These are phyloP conservation scores for Zasmidium citrigriseum DNA, from an alignment of 2,329 filamentous ascomycete species.

Conservation along the genomic window DNA sequence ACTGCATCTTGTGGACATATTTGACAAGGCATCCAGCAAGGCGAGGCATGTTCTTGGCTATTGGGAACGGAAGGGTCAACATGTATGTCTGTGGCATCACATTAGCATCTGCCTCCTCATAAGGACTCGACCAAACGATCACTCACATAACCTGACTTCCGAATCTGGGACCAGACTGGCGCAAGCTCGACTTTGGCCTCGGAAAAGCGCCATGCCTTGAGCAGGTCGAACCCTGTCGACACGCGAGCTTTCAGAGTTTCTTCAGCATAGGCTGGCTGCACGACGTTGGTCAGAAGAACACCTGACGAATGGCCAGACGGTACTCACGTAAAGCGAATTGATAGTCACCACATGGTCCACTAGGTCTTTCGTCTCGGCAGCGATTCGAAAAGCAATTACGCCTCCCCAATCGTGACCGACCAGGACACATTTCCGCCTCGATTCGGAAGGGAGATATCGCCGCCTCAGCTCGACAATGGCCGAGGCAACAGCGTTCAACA, in stretches of 20 bases:
- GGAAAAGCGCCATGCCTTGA: conserved; percentile 10
- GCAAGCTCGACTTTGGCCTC: conserved; percentile 7
- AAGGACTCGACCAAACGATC: background rate
- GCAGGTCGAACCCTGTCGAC: conserved; percentile 4
- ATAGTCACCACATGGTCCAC: conserved; percentile 58
- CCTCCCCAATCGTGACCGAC: conserved; percentile 51
- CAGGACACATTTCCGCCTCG: conserved; percentile 40
- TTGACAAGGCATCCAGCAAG: conserved; percentile 49
- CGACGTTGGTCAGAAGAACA: background rate
- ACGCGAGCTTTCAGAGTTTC: conserved; percentile 13
- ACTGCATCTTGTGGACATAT: conserved; percentile 27
- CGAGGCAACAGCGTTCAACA: conserved; percentile 56
- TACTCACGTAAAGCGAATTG: conserved; percentile 56
- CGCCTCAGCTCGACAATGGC: conserved; percentile 55
- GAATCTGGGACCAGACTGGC: conserved; percentile 50
- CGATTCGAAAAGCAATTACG: conserved; percentile 55
- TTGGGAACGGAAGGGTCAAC: conserved; percentile 20
- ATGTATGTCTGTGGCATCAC: conserved; percentile 15
- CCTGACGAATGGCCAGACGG: background rate
- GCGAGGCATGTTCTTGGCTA: conserved; percentile 33
- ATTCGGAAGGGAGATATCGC: conserved; percentile 38
- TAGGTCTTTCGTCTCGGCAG: conserved; percentile 58
- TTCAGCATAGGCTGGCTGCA: conserved; percentile 16
- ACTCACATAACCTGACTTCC: conserved; percentile 51
- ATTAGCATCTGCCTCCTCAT: background rate